Base-by-base conservation (phyloP, 2,329 filamentous ascomycete genomes). In the Diaporthe humulicola region DNA sequence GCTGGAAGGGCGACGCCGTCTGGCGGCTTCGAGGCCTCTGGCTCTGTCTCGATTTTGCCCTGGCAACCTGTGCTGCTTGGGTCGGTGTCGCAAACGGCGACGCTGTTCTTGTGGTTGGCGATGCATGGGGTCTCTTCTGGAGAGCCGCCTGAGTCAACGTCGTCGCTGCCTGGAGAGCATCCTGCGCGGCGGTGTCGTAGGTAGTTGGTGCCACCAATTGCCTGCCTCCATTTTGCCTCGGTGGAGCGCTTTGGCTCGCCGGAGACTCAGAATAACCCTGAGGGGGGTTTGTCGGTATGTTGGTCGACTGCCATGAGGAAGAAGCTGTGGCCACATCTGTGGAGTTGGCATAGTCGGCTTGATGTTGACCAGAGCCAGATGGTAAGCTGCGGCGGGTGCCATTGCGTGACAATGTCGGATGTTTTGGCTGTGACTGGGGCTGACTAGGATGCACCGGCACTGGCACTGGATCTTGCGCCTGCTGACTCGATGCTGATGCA, bases 41-140 rank as follows among this genome's bases (percentile, higher is more conserved):
- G 3, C 81, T 79, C 58, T 84, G 82, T 70, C 81, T 79, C 17
- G 85, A 85, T 73, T 80, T 80, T 15, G 81, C 77, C 33, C 80
- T 79, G 70, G 81, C 74, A 33, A 76, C 74, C 48, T 77, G 58
- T 72, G 77, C 71, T 45, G 67, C 74, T 57, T 74, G 72, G 4
- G 36, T 70, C 17, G 73, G 69, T n/a, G 64, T 74, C 17, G 72
- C 73, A 40, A 81, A 81, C 0, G 82, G 81, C 22, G 83, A 84
- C 33, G 74, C 73, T 40, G 78, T 78, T 50, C 81, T 81, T 12
- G 79, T 78, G 2, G 80, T 79, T 0, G 81, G 74, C 56, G 80
- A 83, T 76, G 77, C 81, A 76, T 79, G 84, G 67, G 77, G 75
- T 6, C 75, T 75, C 50, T 79, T 80, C 4, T 67, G 64, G 30